Base-by-base conservation (phyloP, 108 stramenopile species). In the Bacterosira constricta region DNA sequence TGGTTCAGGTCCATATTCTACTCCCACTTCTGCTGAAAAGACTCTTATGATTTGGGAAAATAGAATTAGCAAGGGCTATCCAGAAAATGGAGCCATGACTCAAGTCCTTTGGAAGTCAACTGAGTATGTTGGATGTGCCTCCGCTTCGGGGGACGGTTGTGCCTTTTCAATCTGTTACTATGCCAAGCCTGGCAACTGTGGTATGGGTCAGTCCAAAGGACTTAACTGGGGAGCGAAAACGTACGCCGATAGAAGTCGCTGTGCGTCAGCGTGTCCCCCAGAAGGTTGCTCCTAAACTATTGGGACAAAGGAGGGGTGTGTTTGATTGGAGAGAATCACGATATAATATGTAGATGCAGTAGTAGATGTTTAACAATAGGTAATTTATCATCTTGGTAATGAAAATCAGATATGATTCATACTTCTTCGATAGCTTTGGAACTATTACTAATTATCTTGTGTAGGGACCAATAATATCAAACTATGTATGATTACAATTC, bases 91-190 rank as follows among this genome's bases (percentile, higher is more conserved):
- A n/a, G 41, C 63, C 7, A 36, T 47, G 5, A 75, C 74, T 3
- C 67, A 69, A 31, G 68, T 50, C 0, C 27, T 75, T 8, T 75
- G 74, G 74, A 58, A 59, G 7, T 26, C 32, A 3, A 47, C 56
- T 11, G 6, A 69, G 44, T 68, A 69, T 12, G 68, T 75, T 12
- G 74, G 74, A 0, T 75, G 74, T 53, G 57, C 57, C 10, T 49
- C 62, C 10, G 20, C 50, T n/a, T n/a, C n/a, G n/a, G n/a, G n/a
- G n/a, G n/a, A n/a, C n/a, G n/a, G n/a, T n/a, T n/a, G n/a, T n/a
- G n/a, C n/a, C n/a, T 6, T 7, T 20, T 30, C 12, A 11, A 6
- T 55, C 15, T 55, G 20, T 20, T 12, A 11, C 23, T 27, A 23
- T 55, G 15, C 30, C 21, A 25, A 63, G 62, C 30, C 62, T 46